phyloP scores from a whole-genome alignment of 139 green algal genomes.

The Micromonas pusilla region DNA sequence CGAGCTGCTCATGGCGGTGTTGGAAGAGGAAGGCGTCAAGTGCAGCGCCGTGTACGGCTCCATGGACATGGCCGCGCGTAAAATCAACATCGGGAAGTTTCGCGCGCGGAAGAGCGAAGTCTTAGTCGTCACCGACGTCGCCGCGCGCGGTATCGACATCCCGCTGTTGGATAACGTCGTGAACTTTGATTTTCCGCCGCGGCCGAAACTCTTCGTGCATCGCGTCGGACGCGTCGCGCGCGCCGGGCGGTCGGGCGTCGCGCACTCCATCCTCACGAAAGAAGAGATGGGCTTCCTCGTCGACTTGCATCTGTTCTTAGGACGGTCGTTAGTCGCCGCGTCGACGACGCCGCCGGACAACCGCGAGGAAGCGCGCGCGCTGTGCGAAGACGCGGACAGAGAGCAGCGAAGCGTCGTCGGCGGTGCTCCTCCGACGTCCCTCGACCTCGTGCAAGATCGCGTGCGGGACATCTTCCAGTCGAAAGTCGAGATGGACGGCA shows the following conservation, averaged over 20 bases:
- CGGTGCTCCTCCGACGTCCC: neutral
- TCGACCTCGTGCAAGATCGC: conserved; percentile 30
- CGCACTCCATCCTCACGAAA: conserved; percentile 62
- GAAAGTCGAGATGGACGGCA: neutral
- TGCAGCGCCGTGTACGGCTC: conserved; percentile 72
- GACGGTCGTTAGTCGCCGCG: conserved; percentile 46
- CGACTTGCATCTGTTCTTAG: conserved; percentile 94
- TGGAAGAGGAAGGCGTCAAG: conserved; percentile 60
- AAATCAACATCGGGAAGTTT: conserved; percentile 92
- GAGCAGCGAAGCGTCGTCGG: conserved; percentile 10
- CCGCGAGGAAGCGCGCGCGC: conserved; percentile 43
- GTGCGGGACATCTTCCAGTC: conserved; percentile 29
- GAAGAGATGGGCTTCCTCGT: conserved; percentile 83
- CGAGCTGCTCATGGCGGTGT: conserved; percentile 73
- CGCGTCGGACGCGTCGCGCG: conserved; percentile 73
- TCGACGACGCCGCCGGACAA: conserved; percentile 27
- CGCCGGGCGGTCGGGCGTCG: conserved; percentile 56
- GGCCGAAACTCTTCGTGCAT: conserved; percentile 80
- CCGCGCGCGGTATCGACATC: conserved; percentile 95
- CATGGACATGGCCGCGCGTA: conserved; percentile 94
- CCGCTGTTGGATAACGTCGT: conserved; percentile 97
- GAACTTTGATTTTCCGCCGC: conserved; percentile 72
- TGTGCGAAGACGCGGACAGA: conserved; percentile 7
- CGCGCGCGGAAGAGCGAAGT: conserved; percentile 47
- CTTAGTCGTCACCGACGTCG: conserved; percentile 94